phyloP scores from a whole-genome alignment of 2,329 filamentous ascomycete species.

The Colletotrichum cordylinicola region DNA sequence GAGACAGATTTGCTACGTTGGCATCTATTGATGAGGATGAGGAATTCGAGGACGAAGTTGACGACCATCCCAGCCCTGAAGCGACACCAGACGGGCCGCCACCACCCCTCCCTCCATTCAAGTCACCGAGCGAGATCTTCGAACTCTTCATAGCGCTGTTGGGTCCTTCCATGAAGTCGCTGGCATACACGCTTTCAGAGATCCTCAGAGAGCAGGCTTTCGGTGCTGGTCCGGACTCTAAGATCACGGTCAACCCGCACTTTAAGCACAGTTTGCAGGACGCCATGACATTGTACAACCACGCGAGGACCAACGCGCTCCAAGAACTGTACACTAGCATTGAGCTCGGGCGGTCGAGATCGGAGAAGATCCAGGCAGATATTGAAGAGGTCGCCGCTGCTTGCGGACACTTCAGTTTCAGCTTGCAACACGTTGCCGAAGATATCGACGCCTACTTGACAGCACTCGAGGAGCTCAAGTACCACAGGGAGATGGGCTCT shows the following conservation, averaged over 20 bases:
- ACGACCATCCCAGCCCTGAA: slow-evolving; percentile 49
- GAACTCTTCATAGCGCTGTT: slow-evolving; percentile 87
- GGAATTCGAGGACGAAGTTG: slow-evolving; percentile 37
- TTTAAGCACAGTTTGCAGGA: slow-evolving; percentile 82
- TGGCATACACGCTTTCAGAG: slow-evolving; percentile 89
- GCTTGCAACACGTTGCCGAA: slow-evolving; percentile 86
- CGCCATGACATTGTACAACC: slow-evolving; percentile 80
- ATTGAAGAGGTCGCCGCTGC: slow-evolving; percentile 98
- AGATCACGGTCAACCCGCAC: slow-evolving; percentile 78
- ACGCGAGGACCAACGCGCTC: slow-evolving; percentile 77
- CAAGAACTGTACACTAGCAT: slow-evolving; percentile 81
- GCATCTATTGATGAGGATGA: slow-evolving; percentile 70
- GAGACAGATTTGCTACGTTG: slow-evolving; percentile 52
- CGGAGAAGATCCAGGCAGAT: slow-evolving; percentile 83
- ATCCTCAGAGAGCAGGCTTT: slow-evolving; percentile 90
- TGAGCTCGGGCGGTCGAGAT: slow-evolving; percentile 70
- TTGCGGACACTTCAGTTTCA: slow-evolving; percentile 95
- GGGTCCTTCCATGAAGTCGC: slow-evolving; percentile 93
- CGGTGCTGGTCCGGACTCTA: slow-evolving; percentile 67
- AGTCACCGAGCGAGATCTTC: slow-evolving; percentile 83
- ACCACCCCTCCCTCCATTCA: slow-evolving; percentile 44
- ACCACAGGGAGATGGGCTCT: slow-evolving; percentile 65
- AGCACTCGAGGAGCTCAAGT: slow-evolving; percentile 84
- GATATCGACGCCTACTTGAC: slow-evolving; percentile 85
- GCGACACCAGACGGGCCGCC: slow-evolving; percentile 27